A percentile compares a stretch with the other conserved stretches of the same genome.
Conservation (phyloP, 192 early-diverging fungal species). For the Bifiguratus adelaidae region DNA sequence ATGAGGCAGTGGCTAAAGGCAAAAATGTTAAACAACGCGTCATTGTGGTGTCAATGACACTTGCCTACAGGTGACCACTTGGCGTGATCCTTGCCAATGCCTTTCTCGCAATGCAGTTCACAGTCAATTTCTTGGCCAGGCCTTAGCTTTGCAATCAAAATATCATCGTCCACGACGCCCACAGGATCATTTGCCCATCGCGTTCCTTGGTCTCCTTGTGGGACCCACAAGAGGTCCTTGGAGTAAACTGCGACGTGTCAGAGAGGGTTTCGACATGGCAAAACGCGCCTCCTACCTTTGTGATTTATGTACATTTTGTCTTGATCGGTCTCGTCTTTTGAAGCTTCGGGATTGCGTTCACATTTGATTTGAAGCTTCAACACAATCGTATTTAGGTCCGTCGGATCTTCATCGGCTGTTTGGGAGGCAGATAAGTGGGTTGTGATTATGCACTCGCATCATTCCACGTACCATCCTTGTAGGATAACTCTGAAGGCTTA, state of each 20-base stretch:
- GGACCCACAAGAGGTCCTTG: slow-evolving; percentile 68
- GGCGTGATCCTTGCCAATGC: slow-evolving; percentile 91
- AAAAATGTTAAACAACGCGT: background rate
- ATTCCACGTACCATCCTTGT: slow-evolving; percentile 44
- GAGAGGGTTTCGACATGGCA: background rate
- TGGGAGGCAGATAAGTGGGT: background rate
- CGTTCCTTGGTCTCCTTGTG: slow-evolving; percentile 83
- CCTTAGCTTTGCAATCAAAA: slow-evolving; percentile 85
- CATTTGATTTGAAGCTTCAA: slow-evolving; percentile 77
- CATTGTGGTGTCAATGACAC: background rate
- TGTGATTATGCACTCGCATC: background rate
- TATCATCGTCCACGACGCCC: slow-evolving; percentile 79
- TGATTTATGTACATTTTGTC: slow-evolving; percentile 62
- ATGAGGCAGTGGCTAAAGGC: slow-evolving; percentile 75
- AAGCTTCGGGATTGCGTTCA: slow-evolving; percentile 44
- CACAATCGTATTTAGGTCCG: slow-evolving; percentile 90
- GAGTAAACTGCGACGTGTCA: slow-evolving; percentile 46
- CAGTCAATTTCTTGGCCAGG: slow-evolving; percentile 81
- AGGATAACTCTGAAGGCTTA: slow-evolving; percentile 75
- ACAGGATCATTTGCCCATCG: slow-evolving; percentile 58
- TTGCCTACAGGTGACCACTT: slow-evolving; percentile 90
- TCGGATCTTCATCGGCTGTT: slow-evolving; percentile 59
- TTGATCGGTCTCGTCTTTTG: slow-evolving; percentile 58
- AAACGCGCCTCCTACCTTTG: slow-evolving; percentile 24
- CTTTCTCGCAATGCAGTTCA: slow-evolving; percentile 85